phyloP scores from a whole-genome alignment of 495 filamentous ascomycete species.

The Penicillium dipodomyicola region DNA sequence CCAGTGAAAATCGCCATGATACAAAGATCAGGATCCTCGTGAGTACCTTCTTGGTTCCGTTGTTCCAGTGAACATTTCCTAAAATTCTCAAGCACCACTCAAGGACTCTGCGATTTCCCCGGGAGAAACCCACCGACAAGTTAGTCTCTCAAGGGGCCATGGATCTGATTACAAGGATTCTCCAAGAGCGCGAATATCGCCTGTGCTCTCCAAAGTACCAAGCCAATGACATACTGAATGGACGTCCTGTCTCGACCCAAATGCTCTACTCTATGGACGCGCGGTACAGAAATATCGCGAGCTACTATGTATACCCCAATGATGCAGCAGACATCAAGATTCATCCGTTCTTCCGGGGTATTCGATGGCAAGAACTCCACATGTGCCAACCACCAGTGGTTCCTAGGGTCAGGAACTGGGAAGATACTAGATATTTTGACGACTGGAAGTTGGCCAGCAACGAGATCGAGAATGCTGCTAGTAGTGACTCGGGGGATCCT shows the following conservation, averaged over 20 bases:
- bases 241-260: conserved; percentile 33
- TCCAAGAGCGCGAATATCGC: conserved; percentile 73
- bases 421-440: conserved; percentile 90
- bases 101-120: conserved; percentile 59
- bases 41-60: conserved; percentile 26
- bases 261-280: conserved; percentile 35
- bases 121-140: conserved; percentile 46
- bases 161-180: conserved; percentile 70
- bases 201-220: conserved; percentile 71
- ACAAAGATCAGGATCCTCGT: conserved; percentile 81
- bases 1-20: conserved; percentile 71
- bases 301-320: conserved; percentile 69
- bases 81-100: conserved; percentile 44
- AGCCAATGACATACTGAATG: conserved; percentile 53
- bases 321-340: conserved; percentile 77
- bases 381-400: conserved; percentile 69
- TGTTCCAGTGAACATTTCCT: background rate
- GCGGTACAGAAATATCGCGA: conserved; percentile 36
- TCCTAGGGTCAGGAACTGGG: conserved; percentile 63
- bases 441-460: conserved; percentile 68
- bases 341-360: conserved; percentile 69
- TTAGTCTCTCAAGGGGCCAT: conserved; percentile 61
- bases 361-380: conserved; percentile 69
- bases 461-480: conserved; percentile 36
- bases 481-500: conserved; percentile 21